phyloP scores from a whole-genome alignment of 768 basidiomycete species.

The Termitomyces heimii region DNA sequence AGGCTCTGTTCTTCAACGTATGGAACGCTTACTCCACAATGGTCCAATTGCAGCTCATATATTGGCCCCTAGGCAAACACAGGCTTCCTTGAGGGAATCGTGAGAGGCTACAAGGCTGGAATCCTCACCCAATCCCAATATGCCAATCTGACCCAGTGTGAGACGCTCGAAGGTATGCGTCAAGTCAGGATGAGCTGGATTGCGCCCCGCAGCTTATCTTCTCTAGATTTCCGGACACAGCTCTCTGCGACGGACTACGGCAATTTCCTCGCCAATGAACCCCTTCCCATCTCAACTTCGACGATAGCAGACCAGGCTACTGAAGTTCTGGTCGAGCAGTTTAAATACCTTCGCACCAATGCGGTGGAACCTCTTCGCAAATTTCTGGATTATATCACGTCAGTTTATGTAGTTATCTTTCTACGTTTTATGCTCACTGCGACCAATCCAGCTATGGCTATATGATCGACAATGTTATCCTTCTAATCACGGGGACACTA shows the following conservation, averaged over 20 bases:
- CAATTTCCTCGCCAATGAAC: conserved; percentile 96
- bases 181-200: not conserved
- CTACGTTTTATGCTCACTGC: not conserved
- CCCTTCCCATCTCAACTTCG: conserved; percentile 86
- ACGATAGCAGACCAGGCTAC: conserved; percentile 98
- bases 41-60: conserved; percentile 3
- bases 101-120: conserved; percentile 91
- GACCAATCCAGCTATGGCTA: conserved; percentile 74
- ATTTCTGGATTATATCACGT: conserved; percentile 99
- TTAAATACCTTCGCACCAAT: conserved; percentile 89
- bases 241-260: conserved; percentile 96
- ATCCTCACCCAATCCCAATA: conserved; percentile 89
- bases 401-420: conserved; percentile 25
- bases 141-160: conserved; percentile 92
- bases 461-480: conserved; percentile 99
- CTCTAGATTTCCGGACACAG: conserved; percentile 90
- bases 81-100: conserved; percentile 78
- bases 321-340: conserved; percentile 92
- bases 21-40: conserved; percentile 6
- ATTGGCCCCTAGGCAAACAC: conserved; percentile 44
- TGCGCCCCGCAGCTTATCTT: not conserved
- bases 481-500: conserved; percentile 94
- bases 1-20: conserved; percentile 89
- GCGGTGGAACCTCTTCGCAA: conserved; percentile 86
- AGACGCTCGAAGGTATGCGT: conserved; percentile 83